A percentile compares a stretch with the other conserved stretches of the same genome.
These are phyloP conservation scores for Saussurea involucrata DNA, from an alignment of 129 eudicot genomes.

Conservation along the genomic window DNA sequence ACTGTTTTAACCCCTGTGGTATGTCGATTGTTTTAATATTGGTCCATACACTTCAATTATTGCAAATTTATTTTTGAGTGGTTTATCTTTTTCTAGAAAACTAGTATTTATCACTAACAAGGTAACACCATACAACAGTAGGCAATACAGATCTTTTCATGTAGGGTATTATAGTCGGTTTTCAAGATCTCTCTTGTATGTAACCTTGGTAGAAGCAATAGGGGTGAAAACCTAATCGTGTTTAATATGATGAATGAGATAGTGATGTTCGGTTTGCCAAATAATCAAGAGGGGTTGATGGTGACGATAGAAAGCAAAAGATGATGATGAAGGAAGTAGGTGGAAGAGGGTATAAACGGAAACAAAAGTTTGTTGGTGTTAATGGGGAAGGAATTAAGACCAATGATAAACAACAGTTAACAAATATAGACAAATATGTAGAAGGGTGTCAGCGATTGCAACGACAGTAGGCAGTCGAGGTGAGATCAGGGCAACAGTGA, in stretches of 20 bases:
- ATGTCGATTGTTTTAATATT: background rate
- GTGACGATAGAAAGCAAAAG: background rate
- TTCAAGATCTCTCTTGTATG: background rate
- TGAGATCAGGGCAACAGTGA: background rate
- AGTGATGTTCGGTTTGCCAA: background rate
- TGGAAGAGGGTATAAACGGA: background rate
- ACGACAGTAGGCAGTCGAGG: background rate
- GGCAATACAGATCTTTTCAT: background rate
- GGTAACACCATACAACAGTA: background rate
- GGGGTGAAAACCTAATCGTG: background rate
- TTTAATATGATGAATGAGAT: background rate
- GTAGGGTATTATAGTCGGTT: background rate
- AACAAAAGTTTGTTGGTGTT: background rate
- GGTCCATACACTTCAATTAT: background rate
- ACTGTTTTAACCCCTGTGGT: background rate
- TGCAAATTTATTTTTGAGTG: background rate
- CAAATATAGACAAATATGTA: background rate
- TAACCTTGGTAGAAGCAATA: background rate
- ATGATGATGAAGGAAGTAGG: background rate
- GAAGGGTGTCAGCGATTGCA: background rate
- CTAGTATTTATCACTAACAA: background rate
- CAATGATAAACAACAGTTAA: background rate
- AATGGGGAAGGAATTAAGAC: background rate
- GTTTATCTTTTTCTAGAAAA: background rate
- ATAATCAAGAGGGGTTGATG: background rate